These are phyloP conservation scores for Eucalyptus pumila DNA, from an alignment of 345 rosid species.

Conservation along the genomic window DNA sequence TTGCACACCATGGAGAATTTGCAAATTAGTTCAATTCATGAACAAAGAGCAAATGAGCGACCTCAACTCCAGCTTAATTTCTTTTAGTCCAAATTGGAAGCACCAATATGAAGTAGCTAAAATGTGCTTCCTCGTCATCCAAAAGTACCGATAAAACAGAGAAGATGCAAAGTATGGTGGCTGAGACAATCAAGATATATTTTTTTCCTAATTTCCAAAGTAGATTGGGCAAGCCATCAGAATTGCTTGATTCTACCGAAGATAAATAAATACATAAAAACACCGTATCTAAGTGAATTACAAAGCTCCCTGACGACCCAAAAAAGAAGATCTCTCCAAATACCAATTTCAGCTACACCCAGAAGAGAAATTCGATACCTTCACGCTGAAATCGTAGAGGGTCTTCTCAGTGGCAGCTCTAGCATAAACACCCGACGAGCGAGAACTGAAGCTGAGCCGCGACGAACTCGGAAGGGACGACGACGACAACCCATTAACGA, in stretches of 20 bases:
- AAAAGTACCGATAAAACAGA: not conserved
- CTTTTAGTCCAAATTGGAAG: not conserved
- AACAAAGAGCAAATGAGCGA: not conserved
- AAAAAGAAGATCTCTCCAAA: not conserved
- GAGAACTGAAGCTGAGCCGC: conserved; percentile 23
- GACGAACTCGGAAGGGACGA: conserved; percentile 6
- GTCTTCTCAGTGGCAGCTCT: conserved; percentile 68
- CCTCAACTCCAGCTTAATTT: not conserved
- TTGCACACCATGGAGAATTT: not conserved
- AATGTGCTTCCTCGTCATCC: not conserved
- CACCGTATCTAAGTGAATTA: not conserved
- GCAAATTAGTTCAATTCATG: not conserved
- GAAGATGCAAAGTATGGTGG: not conserved
- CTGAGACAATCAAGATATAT: not conserved
- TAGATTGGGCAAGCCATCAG: not conserved
- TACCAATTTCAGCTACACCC: not conserved
- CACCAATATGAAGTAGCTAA: not conserved
- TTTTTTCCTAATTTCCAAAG: not conserved
- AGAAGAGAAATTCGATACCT: conserved; percentile 18
- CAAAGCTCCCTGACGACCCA: not conserved
- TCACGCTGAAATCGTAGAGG: conserved; percentile 64
- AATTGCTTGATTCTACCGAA: not conserved
- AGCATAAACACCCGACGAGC: conserved; percentile 32
- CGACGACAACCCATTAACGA: conserved; percentile 31
- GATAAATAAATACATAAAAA: not conserved